A percentile compares a stretch with the other conserved stretches of the same genome.
phyloP scores from a whole-genome alignment of 306 rosid species.

The Gynostemma pentaphyllum region DNA sequence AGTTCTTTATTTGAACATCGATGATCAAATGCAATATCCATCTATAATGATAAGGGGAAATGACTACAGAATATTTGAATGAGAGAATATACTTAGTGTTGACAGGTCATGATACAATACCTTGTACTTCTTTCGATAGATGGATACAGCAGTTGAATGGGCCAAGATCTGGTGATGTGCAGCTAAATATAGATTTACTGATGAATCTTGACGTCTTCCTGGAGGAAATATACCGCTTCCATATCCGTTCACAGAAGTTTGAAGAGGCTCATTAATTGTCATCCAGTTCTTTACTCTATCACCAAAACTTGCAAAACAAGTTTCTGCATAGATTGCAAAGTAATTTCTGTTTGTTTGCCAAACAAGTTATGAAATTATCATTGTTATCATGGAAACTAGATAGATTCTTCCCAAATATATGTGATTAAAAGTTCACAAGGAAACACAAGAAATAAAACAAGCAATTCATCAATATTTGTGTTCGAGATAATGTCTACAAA shows the following conservation, averaged over 20 bases:
- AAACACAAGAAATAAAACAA: neutral
- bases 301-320: conserved; percentile 85
- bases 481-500: neutral
- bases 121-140: conserved; percentile 75
- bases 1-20: neutral
- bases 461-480: neutral
- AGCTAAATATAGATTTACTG: conserved; percentile 59
- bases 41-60: neutral
- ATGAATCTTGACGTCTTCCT: conserved; percentile 52
- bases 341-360: conserved; percentile 47
- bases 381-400: neutral
- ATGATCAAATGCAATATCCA: neutral
- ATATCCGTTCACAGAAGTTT: conserved; percentile 73
- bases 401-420: neutral
- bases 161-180: conserved; percentile 86
- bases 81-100: neutral
- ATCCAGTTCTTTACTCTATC: conserved; percentile 92
- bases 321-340: conserved; percentile 66
- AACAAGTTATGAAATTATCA: conserved; percentile 1
- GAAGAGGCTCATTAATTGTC: conserved; percentile 81
- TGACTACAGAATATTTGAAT: neutral
- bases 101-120: conserved; percentile 21
- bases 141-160: conserved; percentile 68
- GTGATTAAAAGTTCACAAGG: neutral
- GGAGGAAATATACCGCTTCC: conserved; percentile 57